A percentile compares a stretch with the other conserved stretches of the same genome.
These are phyloP conservation scores for Cladophialophora psammophila DNA, from an alignment of 2,329 filamentous ascomycete species.

Conservation along the genomic window DNA sequence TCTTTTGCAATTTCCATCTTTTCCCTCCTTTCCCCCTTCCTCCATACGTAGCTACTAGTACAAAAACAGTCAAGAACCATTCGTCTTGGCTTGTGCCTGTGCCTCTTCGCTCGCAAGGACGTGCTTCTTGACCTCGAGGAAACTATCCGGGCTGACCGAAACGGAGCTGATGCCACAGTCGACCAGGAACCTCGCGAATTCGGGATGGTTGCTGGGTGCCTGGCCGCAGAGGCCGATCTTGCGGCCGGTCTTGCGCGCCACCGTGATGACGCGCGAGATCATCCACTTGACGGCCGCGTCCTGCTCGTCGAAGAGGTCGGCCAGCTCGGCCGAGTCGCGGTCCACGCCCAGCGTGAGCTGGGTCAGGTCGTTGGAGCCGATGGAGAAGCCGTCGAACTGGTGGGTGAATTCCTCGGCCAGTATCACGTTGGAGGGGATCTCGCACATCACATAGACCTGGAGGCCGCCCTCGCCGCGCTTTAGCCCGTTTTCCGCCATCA, in stretches of 20 bases:
- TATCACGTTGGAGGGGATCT: constrained; percentile 53
- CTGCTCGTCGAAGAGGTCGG: constrained; percentile 51
- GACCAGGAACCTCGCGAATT: constrained; percentile 49
- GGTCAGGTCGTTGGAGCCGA: constrained; percentile 53
- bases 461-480: constrained; percentile 47
- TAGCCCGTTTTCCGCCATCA: constrained; percentile 46
- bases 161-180: constrained; percentile 50
- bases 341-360: constrained; percentile 52
- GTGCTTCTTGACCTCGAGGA: constrained; percentile 47
- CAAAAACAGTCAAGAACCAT: too few relatives aligned
- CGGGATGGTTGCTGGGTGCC: constrained; percentile 51
- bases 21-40: too few relatives aligned
- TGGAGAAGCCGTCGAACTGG: constrained; percentile 53
- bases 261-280: constrained; percentile 46
- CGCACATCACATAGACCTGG: constrained; percentile 53
- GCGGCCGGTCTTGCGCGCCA: constrained; percentile 43
- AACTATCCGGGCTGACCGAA: constrained; percentile 52
- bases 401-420: constrained; percentile 47
- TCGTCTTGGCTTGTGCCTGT: background rate
- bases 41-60: too few relatives aligned
- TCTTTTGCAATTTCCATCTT: too few relatives aligned
- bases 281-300: constrained; percentile 52
- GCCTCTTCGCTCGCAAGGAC: constrained; percentile 39
- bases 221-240: constrained; percentile 53
- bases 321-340: constrained; percentile 49